Evolutionary conservation across 1,284 basidiomycete species (phyloP), one percentile per base, ranked within the genome.

Genomic region (Cutaneotrichosporon curvatum): DNA sequence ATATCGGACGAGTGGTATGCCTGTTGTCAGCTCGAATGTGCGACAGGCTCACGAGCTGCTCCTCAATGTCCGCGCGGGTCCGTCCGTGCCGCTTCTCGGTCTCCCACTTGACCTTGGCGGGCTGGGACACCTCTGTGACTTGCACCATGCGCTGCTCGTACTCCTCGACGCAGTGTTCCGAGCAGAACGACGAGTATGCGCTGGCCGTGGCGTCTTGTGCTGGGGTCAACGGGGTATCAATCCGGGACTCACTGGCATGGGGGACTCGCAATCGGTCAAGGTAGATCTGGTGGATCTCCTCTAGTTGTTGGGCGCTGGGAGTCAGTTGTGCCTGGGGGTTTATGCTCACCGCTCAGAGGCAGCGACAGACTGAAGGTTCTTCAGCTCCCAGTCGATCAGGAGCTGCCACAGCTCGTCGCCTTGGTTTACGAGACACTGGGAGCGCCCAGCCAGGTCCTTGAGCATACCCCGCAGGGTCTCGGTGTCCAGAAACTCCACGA

Each of bases 151-250:
- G 71, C 0, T 72, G 61, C 63, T 92, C 88, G 62, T 96, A 96
- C 45, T 83, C 78, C 15, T 78, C 71, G 0, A 83, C 75, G 50
- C 81, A 80, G 68, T 84, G 78, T 34, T 79, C 78, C 0, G 87
- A 87, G 16, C 87, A 85, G 69, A 92, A 94, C 0, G 82, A 79
- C 2, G 90, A 94, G 65, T 91, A 95, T 2, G 79, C 75, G 59
- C 87, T 81, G 47, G 84, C 83, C 0, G 88, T 91, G 16, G 84
- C 79, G 32, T 87, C 84, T 44, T 83, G 77, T 10, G 60, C 25
- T 28, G 12, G 25, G 68, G 51, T 2, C 9, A 22, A 43, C 23
- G 52, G 52, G 44, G 45, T 12, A 3, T 5, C 63, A 7, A 28
- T 28, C 7, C 12, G 7, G 8, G 8, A 28, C 25, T 28, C 25